Conservation (phyloP, 768 basidiomycete genomes). For the Suillus subalutaceus region DNA sequence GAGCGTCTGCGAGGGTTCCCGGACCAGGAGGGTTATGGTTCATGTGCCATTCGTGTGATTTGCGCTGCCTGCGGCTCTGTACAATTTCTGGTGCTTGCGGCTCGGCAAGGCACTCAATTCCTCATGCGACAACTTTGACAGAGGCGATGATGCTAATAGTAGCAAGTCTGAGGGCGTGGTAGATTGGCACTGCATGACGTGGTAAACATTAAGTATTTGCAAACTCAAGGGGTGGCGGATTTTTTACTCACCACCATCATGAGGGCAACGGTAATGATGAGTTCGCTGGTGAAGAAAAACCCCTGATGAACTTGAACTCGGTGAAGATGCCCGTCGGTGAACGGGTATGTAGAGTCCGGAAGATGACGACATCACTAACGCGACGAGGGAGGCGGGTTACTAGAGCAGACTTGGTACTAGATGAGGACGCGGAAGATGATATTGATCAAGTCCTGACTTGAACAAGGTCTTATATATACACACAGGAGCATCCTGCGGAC, state of each 20-base stretch:
- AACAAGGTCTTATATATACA: constrained; percentile 11
- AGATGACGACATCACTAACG: constrained; percentile 32
- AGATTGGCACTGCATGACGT: constrained; percentile 18
- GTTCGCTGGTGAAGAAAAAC: constrained; percentile 18
- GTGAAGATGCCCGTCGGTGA: constrained; percentile 35
- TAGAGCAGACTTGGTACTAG: constrained; percentile 8
- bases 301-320: constrained; percentile 18
- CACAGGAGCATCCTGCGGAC: constrained; percentile 4
- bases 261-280: constrained; percentile 1
- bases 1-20: constrained; percentile 4
- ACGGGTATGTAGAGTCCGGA: constrained; percentile 42
- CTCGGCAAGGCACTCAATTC: constrained; percentile 18
- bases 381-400: constrained; percentile 11
- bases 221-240: no score
- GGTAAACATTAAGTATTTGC: constrained; percentile 1
- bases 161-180: constrained; percentile 33
- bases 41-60: constrained; percentile 26
- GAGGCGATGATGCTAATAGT: constrained; percentile 25
- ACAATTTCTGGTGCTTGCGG: constrained; percentile 32
- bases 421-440: background rate
- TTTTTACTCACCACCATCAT: constrained; percentile 15
- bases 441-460: background rate
- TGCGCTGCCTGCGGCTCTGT: constrained; percentile 30
- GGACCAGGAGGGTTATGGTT: constrained; percentile 11
- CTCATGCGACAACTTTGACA: constrained; percentile 17